Evolutionary conservation across 2,329 filamentous ascomycete species (phyloP), one percentile per base, ranked within the genome.

Genomic region (Penicillium digitatum): DNA sequence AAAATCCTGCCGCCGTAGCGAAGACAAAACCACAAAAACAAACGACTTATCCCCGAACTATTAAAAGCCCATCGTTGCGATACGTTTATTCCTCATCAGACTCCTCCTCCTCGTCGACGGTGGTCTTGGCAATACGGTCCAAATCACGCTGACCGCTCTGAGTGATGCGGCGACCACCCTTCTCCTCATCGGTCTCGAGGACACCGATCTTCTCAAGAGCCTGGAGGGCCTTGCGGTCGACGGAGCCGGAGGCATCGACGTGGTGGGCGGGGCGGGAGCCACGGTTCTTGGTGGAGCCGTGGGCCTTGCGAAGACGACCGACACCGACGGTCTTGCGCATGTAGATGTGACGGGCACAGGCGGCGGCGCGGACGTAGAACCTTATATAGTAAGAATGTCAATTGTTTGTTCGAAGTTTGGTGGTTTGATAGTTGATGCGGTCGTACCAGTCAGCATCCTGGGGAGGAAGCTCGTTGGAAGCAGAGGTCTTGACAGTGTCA

Each of bases 311-410:
- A 71, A 99, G 87, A 76, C 94, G 91, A 81, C 94, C 94, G 70
- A 99, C 90, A 85, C 94, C 94, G 76, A 99, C 92, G 63, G 92
- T 96, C 86, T 99, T 99, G 83, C 94, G 89, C 79, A 99, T 85
- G 86, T 99, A 99, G 84, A 99, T 87, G 85, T 97, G 93, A 76
- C 92, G 91, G 74, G 94, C 94, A 76, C 99, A 88, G 67, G 93
- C 87, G 71, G 94, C 94, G 72, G 93, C 92, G 76, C 94, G 92
- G 77, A 87, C 77, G 81, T 88, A 88, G 82, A 84, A 87, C 81
- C 81, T 82, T 55, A 27, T 54, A 45, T 52, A 48, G 27, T 9
- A 39, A 42, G n/a, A 29, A 51, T 45, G 46, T 55, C 20, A 55
- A 45, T 51, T 62, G 52, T 58, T 52, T 55, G 37, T 34, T 57